phyloP scores from a whole-genome alignment of 1,139 yeast genomes.

The Lodderomyces margitis region DNA sequence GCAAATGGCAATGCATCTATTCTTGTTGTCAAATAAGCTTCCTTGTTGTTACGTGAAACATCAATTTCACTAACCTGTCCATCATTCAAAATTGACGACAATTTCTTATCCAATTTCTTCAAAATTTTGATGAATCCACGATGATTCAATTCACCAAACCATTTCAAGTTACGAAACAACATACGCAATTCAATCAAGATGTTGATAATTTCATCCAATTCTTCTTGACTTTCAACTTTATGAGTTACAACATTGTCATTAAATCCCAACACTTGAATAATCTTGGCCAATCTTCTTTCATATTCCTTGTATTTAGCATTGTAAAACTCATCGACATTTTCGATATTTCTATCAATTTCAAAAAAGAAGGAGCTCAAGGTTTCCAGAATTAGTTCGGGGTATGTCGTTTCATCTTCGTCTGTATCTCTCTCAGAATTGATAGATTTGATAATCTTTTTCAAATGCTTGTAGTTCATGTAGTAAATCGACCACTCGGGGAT shows the following conservation, averaged over 20 bases:
- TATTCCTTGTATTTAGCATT: conserved; percentile 72
- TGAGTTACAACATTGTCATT: conserved; percentile 24
- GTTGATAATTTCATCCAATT: conserved; percentile 73
- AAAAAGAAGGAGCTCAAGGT: conserved; percentile 68
- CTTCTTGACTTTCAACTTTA: conserved; percentile 51
- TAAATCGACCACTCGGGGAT: conserved; percentile 88
- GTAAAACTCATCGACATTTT: conserved; percentile 77
- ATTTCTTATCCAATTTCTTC: conserved; percentile 86
- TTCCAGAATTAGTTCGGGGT: conserved; percentile 27
- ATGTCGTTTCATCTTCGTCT: conserved; percentile 18
- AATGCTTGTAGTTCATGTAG: conserved; percentile 82
- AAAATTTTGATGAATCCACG: conserved; percentile 87
- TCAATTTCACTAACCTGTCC: conserved; percentile 8
- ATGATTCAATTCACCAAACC: conserved; percentile 93
- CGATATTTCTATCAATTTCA: conserved; percentile 78
- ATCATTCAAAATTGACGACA: conserved; percentile 27
- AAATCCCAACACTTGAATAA: conserved; percentile 36
- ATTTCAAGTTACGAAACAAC: conserved; percentile 77
- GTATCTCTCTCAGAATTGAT: conserved; percentile 32
- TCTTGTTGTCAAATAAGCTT: conserved; percentile 64
- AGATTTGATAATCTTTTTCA: conserved; percentile 75
- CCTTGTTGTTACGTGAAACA: conserved; percentile 62
- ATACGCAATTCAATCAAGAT: conserved; percentile 75
- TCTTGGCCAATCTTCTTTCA: conserved; percentile 59
- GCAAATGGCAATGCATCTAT: conserved; percentile 79